Evolutionary conservation across 306 rosid genomes (phyloP).

Genomic region (Medicago arabica): DNA sequence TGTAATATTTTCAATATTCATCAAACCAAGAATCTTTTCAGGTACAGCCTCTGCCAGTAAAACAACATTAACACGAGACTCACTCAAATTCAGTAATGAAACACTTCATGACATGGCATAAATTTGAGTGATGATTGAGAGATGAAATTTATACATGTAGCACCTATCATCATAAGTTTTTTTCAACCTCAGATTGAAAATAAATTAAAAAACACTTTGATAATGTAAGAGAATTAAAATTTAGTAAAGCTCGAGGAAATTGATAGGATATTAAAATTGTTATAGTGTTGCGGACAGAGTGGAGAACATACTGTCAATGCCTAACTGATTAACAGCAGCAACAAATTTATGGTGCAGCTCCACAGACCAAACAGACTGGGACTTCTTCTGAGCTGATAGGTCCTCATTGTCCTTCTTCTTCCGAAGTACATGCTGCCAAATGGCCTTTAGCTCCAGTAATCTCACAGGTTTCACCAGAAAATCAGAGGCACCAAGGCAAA

Average conservation of each 20-base stretch:
- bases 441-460: constrained; percentile 87
- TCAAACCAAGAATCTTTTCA: constrained; percentile 87
- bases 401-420: constrained; percentile 87
- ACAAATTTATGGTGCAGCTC: constrained; percentile 95
- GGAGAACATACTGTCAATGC: constrained; percentile 85
- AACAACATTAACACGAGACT: constrained; percentile 34
- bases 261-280: constrained; percentile 19
- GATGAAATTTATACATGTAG: constrained; percentile 15
- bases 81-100: constrained; percentile 19
- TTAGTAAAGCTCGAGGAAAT: neutral
- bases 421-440: constrained; percentile 96
- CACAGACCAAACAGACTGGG: constrained; percentile 97
- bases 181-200: constrained; percentile 2
- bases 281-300: constrained; percentile 29
- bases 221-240: neutral
- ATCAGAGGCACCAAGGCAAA: constrained; percentile 96
- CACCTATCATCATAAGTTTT: constrained; percentile 8
- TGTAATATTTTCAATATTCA: constrained; percentile 93
- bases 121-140: constrained; percentile 5
- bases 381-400: constrained; percentile 83
- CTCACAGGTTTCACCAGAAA: constrained; percentile 95
- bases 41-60: constrained; percentile 92
- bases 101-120: constrained; percentile 19
- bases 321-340: constrained; percentile 87
- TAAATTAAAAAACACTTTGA: neutral